phyloP scores from a whole-genome alignment of 2,329 filamentous ascomycete genomes.

The Monilinia fructigena region DNA sequence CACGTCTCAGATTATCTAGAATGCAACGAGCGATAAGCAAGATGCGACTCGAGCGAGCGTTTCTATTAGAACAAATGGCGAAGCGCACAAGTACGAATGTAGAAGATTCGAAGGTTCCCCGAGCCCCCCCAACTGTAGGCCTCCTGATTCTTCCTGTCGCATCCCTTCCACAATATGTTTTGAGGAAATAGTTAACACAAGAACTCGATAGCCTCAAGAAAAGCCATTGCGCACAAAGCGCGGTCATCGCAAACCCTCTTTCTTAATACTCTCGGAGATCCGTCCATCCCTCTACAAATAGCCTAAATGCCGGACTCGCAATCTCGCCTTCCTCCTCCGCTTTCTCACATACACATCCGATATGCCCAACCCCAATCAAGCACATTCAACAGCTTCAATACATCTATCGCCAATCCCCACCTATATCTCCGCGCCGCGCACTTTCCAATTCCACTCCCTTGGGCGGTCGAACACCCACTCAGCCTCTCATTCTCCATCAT shows the following conservation, averaged over 20 bases:
- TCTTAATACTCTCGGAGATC: slow-evolving; percentile 41
- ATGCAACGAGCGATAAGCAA: slow-evolving; percentile 87
- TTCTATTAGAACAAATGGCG: slow-evolving; percentile 69
- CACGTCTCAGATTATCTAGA: slow-evolving; percentile 73
- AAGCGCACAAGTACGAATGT: slow-evolving; percentile 73
- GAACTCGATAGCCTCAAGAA: slow-evolving; percentile 62
- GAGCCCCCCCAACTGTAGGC: slow-evolving; percentile 73
- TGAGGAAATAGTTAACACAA: slow-evolving; percentile 27
- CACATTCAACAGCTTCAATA: slow-evolving; percentile 37
- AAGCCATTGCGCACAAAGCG: slow-evolving; percentile 75
- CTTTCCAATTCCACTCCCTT: slow-evolving; percentile 19
- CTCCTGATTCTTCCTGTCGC: slow-evolving; percentile 23
- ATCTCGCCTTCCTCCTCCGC: slow-evolving; percentile 53
- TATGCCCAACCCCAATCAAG: slow-evolving; percentile 34
- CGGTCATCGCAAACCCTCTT: slow-evolving; percentile 62
- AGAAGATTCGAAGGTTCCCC: slow-evolving; percentile 75
- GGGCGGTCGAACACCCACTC: slow-evolving; percentile 17
- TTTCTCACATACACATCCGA: slow-evolving; percentile 52
- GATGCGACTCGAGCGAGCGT: slow-evolving; percentile 80
- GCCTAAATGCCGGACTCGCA: slow-evolving; percentile 47
- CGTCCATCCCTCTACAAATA: slow-evolving; percentile 45
- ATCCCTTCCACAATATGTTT: slow-evolving; percentile 25
- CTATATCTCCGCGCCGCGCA: slow-evolving; percentile 28
- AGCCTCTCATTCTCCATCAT: slow-evolving; percentile 23
- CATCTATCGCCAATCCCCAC: slow-evolving; percentile 20